Percentiles rank a stretch among this genome's conserved stretches.
These are phyloP conservation scores for Colletotrichum tofieldiae DNA, from an alignment of 2,329 filamentous ascomycete species.

Conservation along the genomic window DNA sequence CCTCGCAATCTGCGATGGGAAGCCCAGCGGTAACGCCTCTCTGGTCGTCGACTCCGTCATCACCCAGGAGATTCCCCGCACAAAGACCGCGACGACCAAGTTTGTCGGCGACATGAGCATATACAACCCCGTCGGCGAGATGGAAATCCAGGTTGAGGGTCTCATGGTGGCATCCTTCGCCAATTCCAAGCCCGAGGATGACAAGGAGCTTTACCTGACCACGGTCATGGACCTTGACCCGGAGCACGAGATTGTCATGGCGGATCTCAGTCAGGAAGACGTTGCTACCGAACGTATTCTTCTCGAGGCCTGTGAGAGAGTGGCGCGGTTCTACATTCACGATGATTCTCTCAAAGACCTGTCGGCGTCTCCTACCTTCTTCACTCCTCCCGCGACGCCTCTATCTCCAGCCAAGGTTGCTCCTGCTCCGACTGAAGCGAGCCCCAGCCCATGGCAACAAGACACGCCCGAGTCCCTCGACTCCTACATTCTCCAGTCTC, in stretches of 20 bases:
- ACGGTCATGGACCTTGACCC: conserved; percentile 58
- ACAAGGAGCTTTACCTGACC: conserved; percentile 55
- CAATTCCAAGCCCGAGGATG: conserved; percentile 49
- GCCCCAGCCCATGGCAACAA: conserved; percentile 31
- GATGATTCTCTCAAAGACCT: conserved; percentile 36
- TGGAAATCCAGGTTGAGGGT: conserved; percentile 53
- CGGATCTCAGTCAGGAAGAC: conserved; percentile 15
- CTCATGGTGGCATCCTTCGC: conserved; percentile 53
- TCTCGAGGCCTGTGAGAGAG: conserved; percentile 54
- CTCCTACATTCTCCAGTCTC: conserved; percentile 52
- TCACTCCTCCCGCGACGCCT: conserved; percentile 33
- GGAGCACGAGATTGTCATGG: conserved; percentile 54
- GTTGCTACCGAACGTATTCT: conserved; percentile 46
- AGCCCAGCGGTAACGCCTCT: conserved; percentile 31
- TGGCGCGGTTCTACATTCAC: conserved; percentile 52
- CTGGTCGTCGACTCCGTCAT: conserved; percentile 52
- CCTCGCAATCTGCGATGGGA: conserved; percentile 33
- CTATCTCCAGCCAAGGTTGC: background rate
- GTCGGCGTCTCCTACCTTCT: conserved; percentile 23
- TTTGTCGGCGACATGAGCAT: conserved; percentile 57
- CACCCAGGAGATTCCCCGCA: conserved; percentile 48
- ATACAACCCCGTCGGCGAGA: conserved; percentile 50
- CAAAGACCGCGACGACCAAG: conserved; percentile 45
- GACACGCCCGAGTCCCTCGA: conserved; percentile 51
- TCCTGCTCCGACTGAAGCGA: background rate